Percentiles rank a stretch among this genome's conserved stretches.
Conservation (phyloP, 208 protist species). For the Trichomonas vaginalis region DNA sequence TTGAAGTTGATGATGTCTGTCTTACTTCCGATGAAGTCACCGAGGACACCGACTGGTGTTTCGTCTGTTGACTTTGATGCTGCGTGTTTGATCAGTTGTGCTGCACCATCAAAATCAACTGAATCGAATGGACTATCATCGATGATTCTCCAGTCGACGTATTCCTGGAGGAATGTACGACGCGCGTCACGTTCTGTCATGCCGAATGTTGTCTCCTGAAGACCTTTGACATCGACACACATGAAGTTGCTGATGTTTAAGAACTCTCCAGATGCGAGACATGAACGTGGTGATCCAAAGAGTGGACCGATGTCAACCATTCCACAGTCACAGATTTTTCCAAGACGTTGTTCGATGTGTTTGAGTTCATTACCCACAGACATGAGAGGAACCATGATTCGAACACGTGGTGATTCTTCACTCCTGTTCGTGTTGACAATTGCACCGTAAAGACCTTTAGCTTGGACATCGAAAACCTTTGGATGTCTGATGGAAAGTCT, state of each 20-base stretch:
- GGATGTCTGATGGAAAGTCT: neutral
- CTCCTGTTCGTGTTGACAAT: neutral
- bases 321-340: neutral
- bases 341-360: neutral
- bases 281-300: neutral
- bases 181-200: neutral
- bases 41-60: neutral
- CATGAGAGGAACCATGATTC: neutral
- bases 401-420: neutral
- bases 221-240: neutral
- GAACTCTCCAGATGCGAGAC: neutral
- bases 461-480: neutral
- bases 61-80: neutral
- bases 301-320: neutral
- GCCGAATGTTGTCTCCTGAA: neutral
- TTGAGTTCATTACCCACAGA: neutral
- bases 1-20: neutral
- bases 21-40: neutral
- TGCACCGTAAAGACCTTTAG: neutral
- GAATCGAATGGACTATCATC: neutral
- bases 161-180: neutral
- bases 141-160: neutral
- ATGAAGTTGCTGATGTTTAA: neutral
- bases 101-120: neutral
- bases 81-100: neutral